Base-by-base conservation (phyloP, 768 basidiomycete genomes). In the Rickenella mellea region DNA sequence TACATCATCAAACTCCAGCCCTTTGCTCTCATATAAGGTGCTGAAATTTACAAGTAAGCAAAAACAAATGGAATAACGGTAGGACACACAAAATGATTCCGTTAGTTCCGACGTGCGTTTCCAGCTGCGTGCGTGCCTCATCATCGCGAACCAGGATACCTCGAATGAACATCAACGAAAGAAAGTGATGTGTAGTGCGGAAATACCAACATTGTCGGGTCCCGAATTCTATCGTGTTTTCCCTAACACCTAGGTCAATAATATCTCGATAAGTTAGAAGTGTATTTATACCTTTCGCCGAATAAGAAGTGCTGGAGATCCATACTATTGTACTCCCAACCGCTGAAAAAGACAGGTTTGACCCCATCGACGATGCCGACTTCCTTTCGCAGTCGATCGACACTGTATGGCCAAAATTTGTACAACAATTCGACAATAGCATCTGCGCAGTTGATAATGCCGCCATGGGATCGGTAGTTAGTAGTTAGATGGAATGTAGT, bases 371-470 rank as follows among this genome's bases (percentile, higher is more conserved):
- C 66, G 8, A 75, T 55, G 0, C 77, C 81, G 27, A 60, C 57
- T 54, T 86, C 84, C 4, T 62, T 67, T 6, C 62, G 62, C 12
- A 85, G 67, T 2, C 47, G 48, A 52, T 86, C 83, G 21, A 86
- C 81, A 0, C 77, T 62, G 48, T 78, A 57, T 0, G 78, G 76
- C 77, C 80, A 85, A 44, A 78, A 78, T 7, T 48, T 52, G 12
- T 61, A 68, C 11, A 86, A 73, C 1, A 85, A 56, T n/a, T 76
- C 69, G 4, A 86, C 70, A 19, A 84, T 59, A 0, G 71, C 72
- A 40, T 77, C 72, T 0, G 83, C 83, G 49, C 78, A 82, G 35
- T 78, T 66, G n/a, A 86, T 76, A 31, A 86, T 85, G 2, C 84
- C 84, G 0, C 70, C 71, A 51, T 84, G 80, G 0, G 80, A 83